phyloP scores from a whole-genome alignment of 495 filamentous ascomycete genomes.

The Trichoderma virens region DNA sequence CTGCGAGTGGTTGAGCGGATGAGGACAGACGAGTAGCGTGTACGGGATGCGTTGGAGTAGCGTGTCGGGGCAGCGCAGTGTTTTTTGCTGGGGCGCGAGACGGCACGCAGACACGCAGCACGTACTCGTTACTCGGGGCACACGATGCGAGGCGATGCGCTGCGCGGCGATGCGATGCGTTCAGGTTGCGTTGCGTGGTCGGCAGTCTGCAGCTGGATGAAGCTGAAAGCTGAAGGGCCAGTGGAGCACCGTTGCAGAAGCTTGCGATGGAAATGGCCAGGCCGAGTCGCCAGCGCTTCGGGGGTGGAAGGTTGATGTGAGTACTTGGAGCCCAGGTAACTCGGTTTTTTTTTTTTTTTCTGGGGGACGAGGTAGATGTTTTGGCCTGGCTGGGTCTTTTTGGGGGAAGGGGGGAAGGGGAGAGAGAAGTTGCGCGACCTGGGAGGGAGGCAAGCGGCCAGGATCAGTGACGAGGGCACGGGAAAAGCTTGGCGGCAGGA shows the following conservation, averaged over 20 bases:
- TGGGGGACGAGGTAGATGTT: background rate
- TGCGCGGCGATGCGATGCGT: background rate
- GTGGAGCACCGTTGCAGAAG: constrained; percentile 1
- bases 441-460: background rate
- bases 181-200: background rate
- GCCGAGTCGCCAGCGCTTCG: background rate
- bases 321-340: constrained; percentile 6
- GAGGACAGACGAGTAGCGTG: background rate
- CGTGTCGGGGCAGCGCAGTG: background rate
- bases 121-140: background rate
- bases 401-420: background rate
- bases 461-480: background rate
- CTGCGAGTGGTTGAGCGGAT: background rate
- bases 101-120: background rate
- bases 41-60: background rate
- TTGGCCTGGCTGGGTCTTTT: background rate
- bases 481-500: background rate
- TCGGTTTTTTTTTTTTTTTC: constrained; percentile 4
- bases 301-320: constrained; percentile 7
- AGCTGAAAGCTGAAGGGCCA: background rate
- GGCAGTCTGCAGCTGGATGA: background rate
- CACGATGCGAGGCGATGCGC: background rate
- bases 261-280: background rate
- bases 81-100: background rate
- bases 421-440: background rate